Conservation (phyloP, 1,139 yeast genomes). For the Saccharomyces hybrid region DNA sequence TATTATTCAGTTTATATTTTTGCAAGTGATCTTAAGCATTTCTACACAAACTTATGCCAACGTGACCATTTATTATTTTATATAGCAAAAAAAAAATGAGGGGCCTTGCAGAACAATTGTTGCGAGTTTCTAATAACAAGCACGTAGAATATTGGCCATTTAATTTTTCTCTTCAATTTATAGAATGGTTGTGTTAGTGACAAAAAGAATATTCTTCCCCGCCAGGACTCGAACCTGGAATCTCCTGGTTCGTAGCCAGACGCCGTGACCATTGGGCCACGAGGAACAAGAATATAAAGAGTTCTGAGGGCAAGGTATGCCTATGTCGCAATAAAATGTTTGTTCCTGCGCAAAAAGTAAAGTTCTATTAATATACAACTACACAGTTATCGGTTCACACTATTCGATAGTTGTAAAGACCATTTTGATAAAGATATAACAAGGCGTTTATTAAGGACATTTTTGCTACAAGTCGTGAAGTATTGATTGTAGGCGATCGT, state of each 20-base stretch:
- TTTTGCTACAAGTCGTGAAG: conserved; percentile 15
- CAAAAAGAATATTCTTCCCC: conserved; percentile 60
- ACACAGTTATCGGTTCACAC: not conserved
- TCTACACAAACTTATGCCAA: not conserved
- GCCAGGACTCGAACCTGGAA: conserved; percentile 95
- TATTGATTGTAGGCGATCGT: conserved; percentile 40
- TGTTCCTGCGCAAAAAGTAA: too few species aligned
- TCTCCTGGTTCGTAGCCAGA: conserved; percentile 92
- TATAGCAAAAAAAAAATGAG: not conserved
- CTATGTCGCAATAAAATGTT: not conserved
- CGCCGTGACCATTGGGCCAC: conserved; percentile 93
- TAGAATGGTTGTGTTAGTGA: not conserved
- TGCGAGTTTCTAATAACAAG: not conserved
- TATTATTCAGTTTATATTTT: not conserved
- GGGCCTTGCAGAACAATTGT: not conserved
- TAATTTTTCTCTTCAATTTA: too few species aligned
- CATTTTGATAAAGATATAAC: not conserved
- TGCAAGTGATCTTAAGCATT: not conserved
- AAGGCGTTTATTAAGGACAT: not conserved
- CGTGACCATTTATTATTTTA: not conserved
- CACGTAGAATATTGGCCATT: too few species aligned
- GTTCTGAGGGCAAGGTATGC: too few species aligned
- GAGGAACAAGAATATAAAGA: conserved; percentile 44
- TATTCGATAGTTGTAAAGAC: not conserved
- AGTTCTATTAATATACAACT: conserved; percentile 2